These are phyloP conservation scores for Monosporascus sp. DNA, from an alignment of 2,329 filamentous ascomycete genomes.

Conservation along the genomic window DNA sequence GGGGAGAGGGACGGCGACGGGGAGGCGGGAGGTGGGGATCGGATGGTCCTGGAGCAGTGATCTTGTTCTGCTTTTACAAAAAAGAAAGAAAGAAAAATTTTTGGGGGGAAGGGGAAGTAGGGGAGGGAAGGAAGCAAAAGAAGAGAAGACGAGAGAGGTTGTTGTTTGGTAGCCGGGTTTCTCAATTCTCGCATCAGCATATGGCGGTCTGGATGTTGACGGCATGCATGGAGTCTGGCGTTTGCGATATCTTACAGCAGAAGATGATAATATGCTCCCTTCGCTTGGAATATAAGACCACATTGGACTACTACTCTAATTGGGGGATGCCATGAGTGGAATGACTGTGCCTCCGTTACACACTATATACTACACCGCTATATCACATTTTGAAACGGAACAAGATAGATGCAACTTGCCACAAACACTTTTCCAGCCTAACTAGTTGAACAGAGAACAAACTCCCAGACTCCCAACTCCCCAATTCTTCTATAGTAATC, in stretches of 20 bases:
- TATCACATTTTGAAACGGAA: too few relatives aligned
- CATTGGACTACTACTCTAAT: constrained; percentile 1
- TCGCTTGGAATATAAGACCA: too few relatives aligned
- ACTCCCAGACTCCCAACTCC: too few relatives aligned
- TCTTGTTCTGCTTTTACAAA: too few relatives aligned
- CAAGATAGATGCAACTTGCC: too few relatives aligned
- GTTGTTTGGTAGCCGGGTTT: neutral
- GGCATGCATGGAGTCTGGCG: constrained; percentile 5
- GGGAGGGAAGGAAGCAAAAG: neutral
- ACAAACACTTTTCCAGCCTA: neutral
- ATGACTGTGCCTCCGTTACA: too few relatives aligned
- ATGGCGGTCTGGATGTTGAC: neutral
- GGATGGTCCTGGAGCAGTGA: neutral
- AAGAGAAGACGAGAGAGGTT: neutral
- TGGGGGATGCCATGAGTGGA: too few relatives aligned
- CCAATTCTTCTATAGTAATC: too few relatives aligned
- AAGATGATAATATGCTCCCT: neutral
- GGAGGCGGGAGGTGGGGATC: neutral
- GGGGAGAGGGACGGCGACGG: constrained; percentile 21
- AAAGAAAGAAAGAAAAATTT: too few relatives aligned
- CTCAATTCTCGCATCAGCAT: too few relatives aligned
- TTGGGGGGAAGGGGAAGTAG: neutral
- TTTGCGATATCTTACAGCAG: neutral
- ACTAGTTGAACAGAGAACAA: too few relatives aligned
- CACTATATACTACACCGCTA: too few relatives aligned